Evolutionary conservation across 768 basidiomycete species (phyloP), one percentile per base, ranked within the genome.

Genomic region (Lactifluus hygrophoroides): DNA sequence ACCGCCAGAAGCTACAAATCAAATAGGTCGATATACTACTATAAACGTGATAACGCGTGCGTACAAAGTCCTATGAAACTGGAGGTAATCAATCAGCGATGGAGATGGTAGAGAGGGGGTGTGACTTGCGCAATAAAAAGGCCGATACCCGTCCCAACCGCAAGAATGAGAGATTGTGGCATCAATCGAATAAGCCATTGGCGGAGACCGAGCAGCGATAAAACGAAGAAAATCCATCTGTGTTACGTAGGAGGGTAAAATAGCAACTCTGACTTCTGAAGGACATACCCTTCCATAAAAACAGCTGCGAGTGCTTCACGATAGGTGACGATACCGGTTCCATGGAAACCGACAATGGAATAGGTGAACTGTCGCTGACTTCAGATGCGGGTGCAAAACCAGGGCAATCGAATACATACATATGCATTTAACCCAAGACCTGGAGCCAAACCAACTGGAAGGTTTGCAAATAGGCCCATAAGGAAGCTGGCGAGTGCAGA

Each of bases 171-270:
- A 3, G 90, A 92, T 62, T 88, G 86, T 1, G 91, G 91, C 82
- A 94, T 92, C 56, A 90, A 80, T 16, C 91, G 82, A 14, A 86
- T 88, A 5, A 94, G 78, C 91, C 90, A 94, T 73, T 92, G 90
- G 49, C 91, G 88, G 52, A 94, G 77, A 60, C 91, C 91, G 30
- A 93, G 74, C 21, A 94, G 69, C 0, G 90, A 90, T 14, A 94
- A 74, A 66, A 85, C 63, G 61, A 92, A 79, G 76, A 94, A 93
- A 11, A 93, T 70, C 86, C 90, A 88, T 28, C 89, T 88, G 51
- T 10, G n/a, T n/a, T n/a, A n/a, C 13, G 23, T 25, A 30, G 40
- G 35, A 34, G 35, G 16, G 21, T 51, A 16, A 55, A 19, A 27
- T 19, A 38, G 54, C 11, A 5, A 43, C 6, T 14, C 10, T 25